Evolutionary conservation across 1,284 basidiomycete genomes (phyloP).

Genomic region (Schizophyllum commune): DNA sequence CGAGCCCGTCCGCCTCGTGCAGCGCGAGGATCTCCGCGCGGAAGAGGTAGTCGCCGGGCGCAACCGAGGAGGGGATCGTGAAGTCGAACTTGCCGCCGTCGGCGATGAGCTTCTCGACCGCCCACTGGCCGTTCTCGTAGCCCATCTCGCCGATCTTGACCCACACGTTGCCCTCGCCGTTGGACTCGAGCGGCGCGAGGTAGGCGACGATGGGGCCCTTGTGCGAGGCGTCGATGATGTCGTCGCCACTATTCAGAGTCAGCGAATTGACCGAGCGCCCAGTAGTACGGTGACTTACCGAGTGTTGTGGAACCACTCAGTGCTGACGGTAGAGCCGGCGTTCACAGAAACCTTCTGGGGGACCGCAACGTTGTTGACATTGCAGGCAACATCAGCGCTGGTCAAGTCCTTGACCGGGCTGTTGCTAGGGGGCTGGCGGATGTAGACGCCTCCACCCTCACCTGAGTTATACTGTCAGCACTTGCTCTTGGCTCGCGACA

Average conservation of each 20-base stretch:
- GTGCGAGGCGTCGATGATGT: not conserved
- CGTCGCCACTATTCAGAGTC: not conserved
- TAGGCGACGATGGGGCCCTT: not conserved
- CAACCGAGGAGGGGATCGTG: slow-evolving; percentile 46
- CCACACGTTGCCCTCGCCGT: not conserved
- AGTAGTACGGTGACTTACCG: not conserved
- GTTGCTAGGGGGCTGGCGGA: not conserved
- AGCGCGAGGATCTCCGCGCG: slow-evolving; percentile 69
- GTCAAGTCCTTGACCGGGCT: not conserved
- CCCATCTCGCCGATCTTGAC: not conserved
- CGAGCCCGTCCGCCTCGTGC: slow-evolving; percentile 36
- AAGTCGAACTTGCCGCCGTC: slow-evolving; percentile 17
- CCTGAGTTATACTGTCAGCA: not conserved
- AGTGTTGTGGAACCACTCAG: not conserved
- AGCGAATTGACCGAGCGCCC: not conserved
- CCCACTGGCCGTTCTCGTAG: not conserved
- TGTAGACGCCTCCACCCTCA: not conserved
- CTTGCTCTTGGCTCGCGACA: no score
- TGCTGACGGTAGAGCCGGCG: not conserved
- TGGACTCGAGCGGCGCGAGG: not conserved
- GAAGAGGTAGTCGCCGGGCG: slow-evolving; percentile 59
- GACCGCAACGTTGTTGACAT: not conserved
- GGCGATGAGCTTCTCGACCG: not conserved
- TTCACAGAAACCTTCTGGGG: not conserved
- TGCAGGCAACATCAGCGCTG: not conserved